A percentile compares a stretch with the other conserved stretches of the same genome.
These are phyloP conservation scores for Gomphus bonarii DNA, from an alignment of 1,284 basidiomycete species.

Conservation along the genomic window DNA sequence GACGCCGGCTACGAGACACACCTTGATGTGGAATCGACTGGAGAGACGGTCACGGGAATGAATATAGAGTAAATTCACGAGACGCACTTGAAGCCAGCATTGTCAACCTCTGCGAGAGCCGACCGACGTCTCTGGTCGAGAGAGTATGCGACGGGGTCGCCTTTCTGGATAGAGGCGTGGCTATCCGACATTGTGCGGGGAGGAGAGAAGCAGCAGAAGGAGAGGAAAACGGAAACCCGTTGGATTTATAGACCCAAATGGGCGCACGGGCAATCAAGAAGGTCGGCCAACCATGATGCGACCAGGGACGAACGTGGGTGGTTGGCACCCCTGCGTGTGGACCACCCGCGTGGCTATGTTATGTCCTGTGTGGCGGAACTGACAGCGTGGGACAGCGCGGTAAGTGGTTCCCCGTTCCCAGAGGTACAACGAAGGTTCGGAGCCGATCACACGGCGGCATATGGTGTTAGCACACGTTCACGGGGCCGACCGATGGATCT, in stretches of 20 bases:
- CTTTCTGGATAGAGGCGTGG: constrained; percentile 13
- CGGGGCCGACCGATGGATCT: no score
- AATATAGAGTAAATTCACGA: not conserved
- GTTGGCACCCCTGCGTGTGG: not conserved
- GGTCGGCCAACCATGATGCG: not conserved
- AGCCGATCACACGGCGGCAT: no score
- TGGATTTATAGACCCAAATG: not conserved
- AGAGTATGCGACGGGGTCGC: constrained; percentile 8
- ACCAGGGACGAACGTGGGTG: not conserved
- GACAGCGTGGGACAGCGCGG: not conserved
- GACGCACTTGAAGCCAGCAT: constrained; percentile 55
- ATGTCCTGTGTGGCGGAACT: not conserved
- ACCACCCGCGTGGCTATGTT: not conserved
- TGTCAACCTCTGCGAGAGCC: constrained; percentile 67
- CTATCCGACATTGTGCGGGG: constrained; percentile 10
- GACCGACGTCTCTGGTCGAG: constrained; percentile 43
- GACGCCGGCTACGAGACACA: constrained; percentile 64
- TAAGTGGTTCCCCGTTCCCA: no score
- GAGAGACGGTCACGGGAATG: not conserved
- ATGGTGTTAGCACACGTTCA: no score
- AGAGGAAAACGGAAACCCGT: not conserved
- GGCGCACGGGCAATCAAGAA: not conserved
- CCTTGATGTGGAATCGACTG: constrained; percentile 48
- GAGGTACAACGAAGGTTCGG: no score
- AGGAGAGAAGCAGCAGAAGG: not conserved